Evolutionary conservation across 768 basidiomycete species (phyloP).

Genomic region (Lanmaoa rubissima): DNA sequence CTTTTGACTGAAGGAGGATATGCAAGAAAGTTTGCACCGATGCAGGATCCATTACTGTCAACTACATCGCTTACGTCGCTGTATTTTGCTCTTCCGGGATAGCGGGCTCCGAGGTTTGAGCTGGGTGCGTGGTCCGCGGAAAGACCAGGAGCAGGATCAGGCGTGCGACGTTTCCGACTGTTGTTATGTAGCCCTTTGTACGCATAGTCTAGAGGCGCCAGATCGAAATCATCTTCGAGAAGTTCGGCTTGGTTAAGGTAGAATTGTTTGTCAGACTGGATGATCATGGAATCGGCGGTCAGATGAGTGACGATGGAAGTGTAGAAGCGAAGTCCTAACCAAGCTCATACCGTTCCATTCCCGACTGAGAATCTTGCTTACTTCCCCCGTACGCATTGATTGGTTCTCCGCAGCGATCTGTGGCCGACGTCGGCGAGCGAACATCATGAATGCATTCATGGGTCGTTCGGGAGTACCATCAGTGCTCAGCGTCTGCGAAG

Average conservation of each 20-base stretch:
- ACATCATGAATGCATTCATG: conserved; percentile 96
- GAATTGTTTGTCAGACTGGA: conserved; percentile 77
- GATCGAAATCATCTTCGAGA: conserved; percentile 82
- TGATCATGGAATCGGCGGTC: conserved; percentile 7
- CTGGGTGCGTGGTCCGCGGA: conserved; percentile 30
- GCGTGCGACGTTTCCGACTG: conserved; percentile 61
- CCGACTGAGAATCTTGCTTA: conserved; percentile 81
- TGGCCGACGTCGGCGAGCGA: conserved; percentile 76
- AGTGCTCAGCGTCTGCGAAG: conserved; percentile 76
- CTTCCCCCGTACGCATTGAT: conserved; percentile 86
- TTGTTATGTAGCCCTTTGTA: conserved; percentile 88
- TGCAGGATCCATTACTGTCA: conserved; percentile 17
- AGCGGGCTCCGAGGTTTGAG: conserved; percentile 35
- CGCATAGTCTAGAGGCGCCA: conserved; percentile 79
- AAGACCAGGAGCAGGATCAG: conserved; percentile 32
- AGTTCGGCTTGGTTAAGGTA: conserved; percentile 85
- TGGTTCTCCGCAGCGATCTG: conserved; percentile 87
- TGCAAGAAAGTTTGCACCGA: conserved; percentile 13
- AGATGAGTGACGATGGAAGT: conserved; percentile 9
- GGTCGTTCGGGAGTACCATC: conserved; percentile 88
- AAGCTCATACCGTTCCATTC: conserved; percentile 82
- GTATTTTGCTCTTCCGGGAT: conserved; percentile 24
- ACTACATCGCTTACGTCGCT: conserved; percentile 36
- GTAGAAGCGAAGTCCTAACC: conserved; percentile 42
- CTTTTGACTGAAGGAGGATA: conserved; percentile 12